Evolutionary conservation across 345 rosid species (phyloP).

Genomic region (Atalantia buxifolia): DNA sequence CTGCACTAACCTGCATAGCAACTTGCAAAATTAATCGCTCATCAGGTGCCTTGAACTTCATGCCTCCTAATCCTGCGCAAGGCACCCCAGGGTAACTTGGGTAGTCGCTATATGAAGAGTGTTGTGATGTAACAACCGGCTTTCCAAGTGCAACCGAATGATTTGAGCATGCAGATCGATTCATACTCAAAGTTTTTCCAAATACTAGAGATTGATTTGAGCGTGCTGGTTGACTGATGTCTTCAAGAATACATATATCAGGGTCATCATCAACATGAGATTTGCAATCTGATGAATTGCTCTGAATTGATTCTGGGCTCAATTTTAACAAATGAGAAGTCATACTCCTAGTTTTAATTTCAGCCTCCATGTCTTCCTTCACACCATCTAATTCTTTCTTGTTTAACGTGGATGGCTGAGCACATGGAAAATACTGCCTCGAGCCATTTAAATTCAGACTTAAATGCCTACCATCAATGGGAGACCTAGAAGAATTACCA

Average conservation of each 20-base stretch:
- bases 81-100: constrained; percentile 26
- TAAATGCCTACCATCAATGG: constrained; percentile 15
- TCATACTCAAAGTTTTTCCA: constrained; percentile 14
- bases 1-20: constrained; percentile 74
- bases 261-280: constrained; percentile 63
- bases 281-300: constrained; percentile 53
- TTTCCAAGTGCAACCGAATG: constrained; percentile 12
- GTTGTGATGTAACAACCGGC: constrained; percentile 23
- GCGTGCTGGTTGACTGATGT: constrained; percentile 54
- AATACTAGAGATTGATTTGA: constrained; percentile 31
- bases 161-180: constrained; percentile 9
- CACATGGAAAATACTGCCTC: constrained; percentile 28
- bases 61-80: constrained; percentile 31
- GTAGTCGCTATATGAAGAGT: constrained; percentile 24
- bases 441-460: constrained; percentile 33
- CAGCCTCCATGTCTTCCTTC: constrained; percentile 35
- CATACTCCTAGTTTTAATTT: constrained; percentile 31
- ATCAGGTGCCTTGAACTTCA: constrained; percentile 41
- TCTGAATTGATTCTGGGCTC: constrained; percentile 68
- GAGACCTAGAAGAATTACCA: constrained; percentile 21
- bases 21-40: constrained; percentile 56
- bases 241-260: constrained; percentile 78
- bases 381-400: constrained; percentile 24
- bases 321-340: constrained; percentile 42
- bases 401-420: constrained; percentile 27